Evolutionary conservation across 1,284 basidiomycete genomes (phyloP).

Genomic region (Stereum hirsutum): DNA sequence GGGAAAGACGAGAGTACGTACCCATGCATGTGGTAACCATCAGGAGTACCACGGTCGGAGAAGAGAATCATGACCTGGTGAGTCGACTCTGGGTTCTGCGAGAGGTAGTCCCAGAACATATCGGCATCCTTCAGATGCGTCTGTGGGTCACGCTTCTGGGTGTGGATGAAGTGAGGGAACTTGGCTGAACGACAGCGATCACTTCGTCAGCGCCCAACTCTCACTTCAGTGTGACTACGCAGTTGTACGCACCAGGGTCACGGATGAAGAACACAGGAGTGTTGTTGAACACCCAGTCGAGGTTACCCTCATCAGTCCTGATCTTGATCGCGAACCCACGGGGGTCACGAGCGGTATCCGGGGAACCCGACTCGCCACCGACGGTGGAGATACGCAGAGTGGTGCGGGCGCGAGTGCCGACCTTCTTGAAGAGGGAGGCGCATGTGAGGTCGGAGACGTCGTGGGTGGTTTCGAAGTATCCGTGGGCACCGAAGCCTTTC

Average conservation of each 20-base stretch:
- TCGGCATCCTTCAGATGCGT: slow-evolving; percentile 81
- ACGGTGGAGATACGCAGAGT: slow-evolving; percentile 86
- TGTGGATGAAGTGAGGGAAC: slow-evolving; percentile 93
- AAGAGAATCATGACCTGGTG: slow-evolving; percentile 89
- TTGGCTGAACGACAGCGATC: too few species aligned
- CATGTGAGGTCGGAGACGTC: slow-evolving; percentile 76
- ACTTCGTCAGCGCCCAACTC: too few species aligned
- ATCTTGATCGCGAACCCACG: slow-evolving; percentile 92
- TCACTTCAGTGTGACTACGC: too few species aligned
- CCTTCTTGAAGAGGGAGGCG: slow-evolving; percentile 60
- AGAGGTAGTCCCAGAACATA: slow-evolving; percentile 85
- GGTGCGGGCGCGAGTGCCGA: slow-evolving; percentile 62
- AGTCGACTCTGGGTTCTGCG: slow-evolving; percentile 86
- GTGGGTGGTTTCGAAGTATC: slow-evolving; percentile 84
- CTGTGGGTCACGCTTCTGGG: slow-evolving; percentile 88
- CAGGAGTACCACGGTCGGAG: slow-evolving; percentile 87
- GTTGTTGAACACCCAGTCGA: slow-evolving; percentile 91
- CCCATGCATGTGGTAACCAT: slow-evolving; percentile 75
- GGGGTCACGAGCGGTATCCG: slow-evolving; percentile 88
- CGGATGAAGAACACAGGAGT: slow-evolving; percentile 87
- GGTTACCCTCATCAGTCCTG: slow-evolving; percentile 82
- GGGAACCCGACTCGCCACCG: slow-evolving; percentile 80
- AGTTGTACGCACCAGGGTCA: too few species aligned
- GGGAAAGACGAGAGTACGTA: too few species aligned
- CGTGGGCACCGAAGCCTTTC: slow-evolving; percentile 85